Evolutionary conservation across 257 asterid genomes (phyloP), one percentile per base, ranked within the genome.

Genomic region (Capsicum chinense): DNA sequence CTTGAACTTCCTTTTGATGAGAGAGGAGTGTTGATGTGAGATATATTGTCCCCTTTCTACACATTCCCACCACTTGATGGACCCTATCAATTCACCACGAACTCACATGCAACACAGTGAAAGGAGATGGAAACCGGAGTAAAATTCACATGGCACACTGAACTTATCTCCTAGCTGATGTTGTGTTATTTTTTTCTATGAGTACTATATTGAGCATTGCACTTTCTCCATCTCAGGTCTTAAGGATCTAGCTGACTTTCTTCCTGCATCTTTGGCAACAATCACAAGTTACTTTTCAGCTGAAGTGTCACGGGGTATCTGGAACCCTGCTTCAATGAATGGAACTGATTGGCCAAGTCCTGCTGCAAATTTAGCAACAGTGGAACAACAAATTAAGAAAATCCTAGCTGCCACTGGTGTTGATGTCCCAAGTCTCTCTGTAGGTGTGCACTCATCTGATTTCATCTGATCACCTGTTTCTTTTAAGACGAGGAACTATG

Each of bases 261-360:
- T 97, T 85, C 99, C 99, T 82, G 98, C 98, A 54, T 95, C 98
- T 33, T 90, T 97, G 95, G 97, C 94, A 48, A 89, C 98, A 64
- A 85, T 97, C 8, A 92, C 93, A 33, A 93, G 98, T 89, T 97
- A 93, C 88, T 92, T 95, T 74, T 91, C 99, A 63, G 97, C 98
- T 74, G 99, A 97, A 88, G 98, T 97, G 86, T 93, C 97, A 58
- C 88, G 99, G 50, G 99, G 98, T 81, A 91, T 97, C 33, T 97
- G 99, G 99, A 97, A 93, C 89, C 98, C 97, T 85, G 99, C 97
- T 86, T 92, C 79, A 83, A 97, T 95, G 99, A 97, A 97, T 70
- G 99, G 99, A 86, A 92, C 98, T 79, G 99, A 97, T 91, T 97
- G 99, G 99, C 99, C 99, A 7, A 95, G 97, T 90, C 98, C 99